phyloP scores from a whole-genome alignment of 306 rosid genomes.

The Cyamopsis tetragonoloba region DNA sequence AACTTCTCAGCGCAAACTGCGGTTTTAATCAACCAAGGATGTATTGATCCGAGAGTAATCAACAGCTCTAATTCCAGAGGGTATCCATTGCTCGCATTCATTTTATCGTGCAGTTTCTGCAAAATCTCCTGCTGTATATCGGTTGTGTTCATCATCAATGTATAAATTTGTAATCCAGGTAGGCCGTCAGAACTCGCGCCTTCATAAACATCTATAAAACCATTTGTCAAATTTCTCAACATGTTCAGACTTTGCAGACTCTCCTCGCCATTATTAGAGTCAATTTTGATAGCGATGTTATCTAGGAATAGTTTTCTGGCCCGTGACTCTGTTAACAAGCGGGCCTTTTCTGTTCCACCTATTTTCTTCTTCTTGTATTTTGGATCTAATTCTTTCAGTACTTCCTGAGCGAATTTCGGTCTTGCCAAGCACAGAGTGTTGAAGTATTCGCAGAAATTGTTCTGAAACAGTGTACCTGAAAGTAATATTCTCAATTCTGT shows the following conservation, averaged over 20 bases:
- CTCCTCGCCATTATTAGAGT: slow-evolving; percentile 61
- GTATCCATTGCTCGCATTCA: slow-evolving; percentile 58
- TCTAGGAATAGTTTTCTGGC: slow-evolving; percentile 88
- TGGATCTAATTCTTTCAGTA: slow-evolving; percentile 66
- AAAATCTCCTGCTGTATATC: slow-evolving; percentile 67
- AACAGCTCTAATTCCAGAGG: slow-evolving; percentile 87
- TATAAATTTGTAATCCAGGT: slow-evolving; percentile 93
- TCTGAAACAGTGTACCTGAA: slow-evolving; percentile 93
- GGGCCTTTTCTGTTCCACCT: slow-evolving; percentile 40
- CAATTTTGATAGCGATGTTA: slow-evolving; percentile 72
- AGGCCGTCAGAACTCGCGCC: slow-evolving; percentile 68
- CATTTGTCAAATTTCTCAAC: slow-evolving; percentile 73
- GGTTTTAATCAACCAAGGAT: slow-evolving; percentile 86
- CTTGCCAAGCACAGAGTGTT: slow-evolving; percentile 93
- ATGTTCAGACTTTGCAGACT: slow-evolving; percentile 68
- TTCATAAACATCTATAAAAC: slow-evolving; percentile 87
- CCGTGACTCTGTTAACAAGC: slow-evolving; percentile 51
- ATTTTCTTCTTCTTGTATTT: slow-evolving; percentile 51
- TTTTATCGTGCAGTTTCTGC: slow-evolving; percentile 46
- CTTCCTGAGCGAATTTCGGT: slow-evolving; percentile 70
- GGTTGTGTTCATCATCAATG: slow-evolving; percentile 81
- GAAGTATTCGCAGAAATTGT: slow-evolving; percentile 90
- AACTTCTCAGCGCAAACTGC: slow-evolving; percentile 69
- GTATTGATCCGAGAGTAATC: slow-evolving; percentile 95
- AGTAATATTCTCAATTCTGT: slow-evolving; percentile 83